These are phyloP conservation scores for Firmiana major DNA, from an alignment of 345 rosid species.

Conservation along the genomic window DNA sequence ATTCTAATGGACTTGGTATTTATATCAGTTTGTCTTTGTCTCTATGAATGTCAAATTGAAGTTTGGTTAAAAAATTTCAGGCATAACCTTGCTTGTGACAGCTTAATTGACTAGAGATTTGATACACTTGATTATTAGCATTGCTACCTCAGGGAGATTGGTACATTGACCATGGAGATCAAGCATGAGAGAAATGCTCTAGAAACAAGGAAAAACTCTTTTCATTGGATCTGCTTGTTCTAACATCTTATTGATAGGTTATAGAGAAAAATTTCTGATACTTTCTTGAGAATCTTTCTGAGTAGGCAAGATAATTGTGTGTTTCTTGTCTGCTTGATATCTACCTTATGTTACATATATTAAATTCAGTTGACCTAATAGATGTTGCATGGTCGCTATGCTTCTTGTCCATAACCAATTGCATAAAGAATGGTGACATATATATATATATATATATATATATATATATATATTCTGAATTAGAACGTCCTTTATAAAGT, in stretches of 20 bases:
- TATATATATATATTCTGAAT: background rate
- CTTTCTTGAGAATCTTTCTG: background rate
- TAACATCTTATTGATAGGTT: background rate
- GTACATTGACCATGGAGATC: too few relatives aligned
- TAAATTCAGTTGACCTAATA: background rate
- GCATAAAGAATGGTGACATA: background rate
- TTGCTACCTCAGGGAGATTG: too few relatives aligned
- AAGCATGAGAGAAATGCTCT: too few relatives aligned
- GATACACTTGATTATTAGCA: too few relatives aligned
- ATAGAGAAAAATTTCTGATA: background rate
- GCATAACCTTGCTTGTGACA: too few relatives aligned
- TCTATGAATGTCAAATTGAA: too few relatives aligned
- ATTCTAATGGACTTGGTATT: too few relatives aligned
- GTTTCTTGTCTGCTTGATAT: background rate
- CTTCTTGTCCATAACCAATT: background rate
- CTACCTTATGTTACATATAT: background rate
- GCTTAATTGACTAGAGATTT: too few relatives aligned
- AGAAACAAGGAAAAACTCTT: too few relatives aligned
- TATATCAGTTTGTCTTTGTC: too few relatives aligned
- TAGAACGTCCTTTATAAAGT: background rate
- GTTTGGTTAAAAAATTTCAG: too few relatives aligned
- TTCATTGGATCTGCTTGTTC: background rate
- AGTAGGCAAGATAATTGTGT: background rate
- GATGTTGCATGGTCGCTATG: background rate
- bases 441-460: too few relatives aligned